Percentiles rank a stretch among this genome's conserved stretches.
phyloP scores from a whole-genome alignment of 1,284 basidiomycete genomes.

The Nidula niveotomentosa region DNA sequence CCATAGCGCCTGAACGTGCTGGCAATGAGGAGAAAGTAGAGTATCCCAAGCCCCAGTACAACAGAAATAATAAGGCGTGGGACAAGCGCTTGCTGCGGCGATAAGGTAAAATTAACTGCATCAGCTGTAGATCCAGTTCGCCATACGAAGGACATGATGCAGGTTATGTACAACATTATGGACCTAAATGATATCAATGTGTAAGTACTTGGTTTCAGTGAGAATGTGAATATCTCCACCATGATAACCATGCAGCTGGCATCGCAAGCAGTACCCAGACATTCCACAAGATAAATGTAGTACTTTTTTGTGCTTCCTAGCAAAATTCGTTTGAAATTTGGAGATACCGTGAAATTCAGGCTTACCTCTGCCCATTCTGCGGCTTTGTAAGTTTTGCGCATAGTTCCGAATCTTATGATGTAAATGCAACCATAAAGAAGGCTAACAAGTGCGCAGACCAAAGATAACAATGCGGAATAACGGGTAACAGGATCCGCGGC shows the following conservation, averaged over 20 bases:
- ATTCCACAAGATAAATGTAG: conserved; percentile 61
- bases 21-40: conserved; percentile 51
- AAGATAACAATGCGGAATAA: conserved; percentile 54
- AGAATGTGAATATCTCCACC: conserved; percentile 29
- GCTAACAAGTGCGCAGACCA: conserved; percentile 60
- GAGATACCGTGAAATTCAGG: conserved; percentile 1
- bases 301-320: conserved; percentile 56
- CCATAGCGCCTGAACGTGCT: conserved; percentile 52
- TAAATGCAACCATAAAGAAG: conserved; percentile 62
- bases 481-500: conserved; percentile 52
- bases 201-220: too few species aligned
- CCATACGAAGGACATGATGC: conserved; percentile 60
- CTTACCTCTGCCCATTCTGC: conserved; percentile 60
- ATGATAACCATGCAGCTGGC: conserved; percentile 61
- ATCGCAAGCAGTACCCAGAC: conserved; percentile 68
- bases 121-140: conserved; percentile 38
- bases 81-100: conserved; percentile 30
- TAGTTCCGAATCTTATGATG: conserved; percentile 60
- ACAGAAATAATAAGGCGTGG: conserved; percentile 45
- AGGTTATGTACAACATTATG: conserved; percentile 51
- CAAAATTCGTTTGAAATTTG: neutral
- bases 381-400: conserved; percentile 63
- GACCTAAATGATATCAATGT: conserved; percentile 30
- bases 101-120: neutral
- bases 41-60: conserved; percentile 45